phyloP scores from a whole-genome alignment of 805 yeast genomes.

The Helenozyma rhizophorensis region DNA sequence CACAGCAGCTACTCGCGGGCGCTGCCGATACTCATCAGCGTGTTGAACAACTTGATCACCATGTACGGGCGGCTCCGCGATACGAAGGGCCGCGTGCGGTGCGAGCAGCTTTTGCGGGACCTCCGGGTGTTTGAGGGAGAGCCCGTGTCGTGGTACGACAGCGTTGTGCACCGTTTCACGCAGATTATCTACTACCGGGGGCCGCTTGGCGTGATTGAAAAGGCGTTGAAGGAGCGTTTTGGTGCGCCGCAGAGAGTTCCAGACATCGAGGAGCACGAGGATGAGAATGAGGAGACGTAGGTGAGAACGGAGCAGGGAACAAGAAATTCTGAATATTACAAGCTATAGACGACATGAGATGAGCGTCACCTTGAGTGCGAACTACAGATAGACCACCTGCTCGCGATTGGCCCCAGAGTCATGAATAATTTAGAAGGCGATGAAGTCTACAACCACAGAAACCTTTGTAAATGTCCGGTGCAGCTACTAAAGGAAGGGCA shows the following conservation, averaged over 20 bases:
- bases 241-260: constrained; percentile 31
- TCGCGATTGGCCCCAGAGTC: no score
- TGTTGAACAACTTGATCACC: constrained; percentile 25
- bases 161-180: constrained; percentile 28
- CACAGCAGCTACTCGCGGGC: constrained; percentile 23
- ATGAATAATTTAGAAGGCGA: no score
- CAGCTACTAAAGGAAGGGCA: no score
- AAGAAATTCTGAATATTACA: no score
- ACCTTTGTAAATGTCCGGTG: no score
- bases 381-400: no score
- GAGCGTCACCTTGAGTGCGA: no score
- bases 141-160: constrained; percentile 30
- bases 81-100: constrained; percentile 20
- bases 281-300: constrained; percentile 30
- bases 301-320: no score
- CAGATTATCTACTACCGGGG: constrained; percentile 38
- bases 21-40: constrained; percentile 26
- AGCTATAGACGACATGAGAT: no score
- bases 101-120: constrained; percentile 22
- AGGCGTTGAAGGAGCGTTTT: constrained; percentile 35
- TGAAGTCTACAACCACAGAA: no score
- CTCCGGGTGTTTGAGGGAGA: constrained; percentile 24
- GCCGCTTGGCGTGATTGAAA: constrained; percentile 39
- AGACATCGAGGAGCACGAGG: constrained; percentile 39
- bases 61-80: constrained; percentile 31